These are phyloP conservation scores for Suillus sp. DNA, from an alignment of 768 basidiomycete species.

Conservation along the genomic window DNA sequence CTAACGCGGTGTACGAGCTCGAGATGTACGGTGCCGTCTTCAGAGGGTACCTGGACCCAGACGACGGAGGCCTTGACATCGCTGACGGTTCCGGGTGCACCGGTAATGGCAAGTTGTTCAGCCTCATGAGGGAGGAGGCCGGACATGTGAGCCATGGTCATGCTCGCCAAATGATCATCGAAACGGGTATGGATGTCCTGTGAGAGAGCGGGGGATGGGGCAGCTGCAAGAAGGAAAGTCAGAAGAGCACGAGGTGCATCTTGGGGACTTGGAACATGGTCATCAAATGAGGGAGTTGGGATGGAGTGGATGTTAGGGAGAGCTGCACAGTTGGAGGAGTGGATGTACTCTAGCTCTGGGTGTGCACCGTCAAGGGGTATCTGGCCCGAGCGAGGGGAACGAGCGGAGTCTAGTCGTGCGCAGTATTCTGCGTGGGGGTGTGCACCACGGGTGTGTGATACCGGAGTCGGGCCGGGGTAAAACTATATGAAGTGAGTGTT, in stretches of 20 bases:
- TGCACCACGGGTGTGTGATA: slow-evolving; percentile 34
- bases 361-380: slow-evolving; percentile 24
- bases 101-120: slow-evolving; percentile 44
- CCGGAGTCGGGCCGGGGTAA: slow-evolving; percentile 63
- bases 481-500: slow-evolving; percentile 50
- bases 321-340: slow-evolving; percentile 59
- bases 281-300: slow-evolving; percentile 13
- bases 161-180: slow-evolving; percentile 50
- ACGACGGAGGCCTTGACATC: slow-evolving; percentile 81
- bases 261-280: slow-evolving; percentile 33
- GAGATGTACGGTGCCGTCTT: slow-evolving; percentile 58
- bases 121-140: slow-evolving; percentile 45
- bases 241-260: slow-evolving; percentile 61
- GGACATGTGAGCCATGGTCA: slow-evolving; percentile 43
- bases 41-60: slow-evolving; percentile 79
- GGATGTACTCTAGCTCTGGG: slow-evolving; percentile 44
- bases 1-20: slow-evolving; percentile 63
- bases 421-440: slow-evolving; percentile 60
- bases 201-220: slow-evolving; percentile 48
- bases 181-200: slow-evolving; percentile 48
- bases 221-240: slow-evolving; percentile 79
- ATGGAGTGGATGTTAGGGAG: slow-evolving; percentile 41
- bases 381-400: slow-evolving; percentile 29
- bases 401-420: slow-evolving; percentile 40
- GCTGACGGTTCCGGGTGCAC: slow-evolving; percentile 75